Evolutionary conservation across 2,329 filamentous ascomycete genomes (phyloP), one percentile per base, ranked within the genome.

Genomic region (Aschersonia sp.): DNA sequence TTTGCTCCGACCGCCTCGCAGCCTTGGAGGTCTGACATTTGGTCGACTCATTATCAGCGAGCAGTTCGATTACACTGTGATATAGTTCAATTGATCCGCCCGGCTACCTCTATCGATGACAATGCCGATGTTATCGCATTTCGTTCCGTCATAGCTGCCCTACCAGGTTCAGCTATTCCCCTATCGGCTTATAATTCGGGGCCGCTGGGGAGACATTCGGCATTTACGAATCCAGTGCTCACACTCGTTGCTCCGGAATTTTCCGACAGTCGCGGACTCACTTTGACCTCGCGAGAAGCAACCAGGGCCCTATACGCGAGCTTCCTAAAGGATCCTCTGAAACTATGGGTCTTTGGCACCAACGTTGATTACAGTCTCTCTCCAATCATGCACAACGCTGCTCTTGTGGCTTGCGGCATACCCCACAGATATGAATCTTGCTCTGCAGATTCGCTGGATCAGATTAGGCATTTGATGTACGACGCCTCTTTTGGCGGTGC

Each of bases 301-400:
- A 83, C 81, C 5, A 65, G 74, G 50, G 77, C 81, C 1, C 69
- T 87, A 0, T 85, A 80, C 55, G 70, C 77, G 4, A 79, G 77
- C 1, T 84, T 83, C 49, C 69, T 82, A 1, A 75, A 79, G 46
- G 80, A 87, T 41, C 72, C 79, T 0, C 78, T 88, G 70, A 77
- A 81, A 45, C 78, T 85, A 47, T 84, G 83, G 54, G 81, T 88
- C 35, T 76, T 87, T 45, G 84, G 84, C n/a, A 79, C 76, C 47
- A 81, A 81, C 48, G 77, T 84, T 8, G 76, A 72, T 45, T 85
- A 84, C 64, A 87, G 81, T 58, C 61, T 88, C 48, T 87, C 84
- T 0, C 84, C 84, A 1, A 79, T 81, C 6, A 88, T 88, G 83
- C 84, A 89, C 59, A 84, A 80, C 47, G 72, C 80, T 5, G 84